These are phyloP conservation scores for Claviceps fusiformis DNA, from an alignment of 2,329 filamentous ascomycete genomes.

Conservation along the genomic window DNA sequence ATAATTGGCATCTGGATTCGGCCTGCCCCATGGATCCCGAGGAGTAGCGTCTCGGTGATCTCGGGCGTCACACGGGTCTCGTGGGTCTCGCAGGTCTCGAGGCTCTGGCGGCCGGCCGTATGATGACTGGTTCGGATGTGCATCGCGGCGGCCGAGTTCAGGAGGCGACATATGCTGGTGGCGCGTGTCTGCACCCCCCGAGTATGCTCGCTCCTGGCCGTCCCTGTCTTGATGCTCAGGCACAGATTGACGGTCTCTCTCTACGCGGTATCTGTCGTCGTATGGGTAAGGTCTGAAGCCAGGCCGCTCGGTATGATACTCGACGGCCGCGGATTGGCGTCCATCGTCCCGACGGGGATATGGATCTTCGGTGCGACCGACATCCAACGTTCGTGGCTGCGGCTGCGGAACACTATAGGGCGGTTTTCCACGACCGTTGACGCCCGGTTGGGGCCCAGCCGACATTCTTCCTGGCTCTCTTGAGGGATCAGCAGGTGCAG, in stretches of 20 bases:
- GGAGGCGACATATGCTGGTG: slow-evolving; percentile 25
- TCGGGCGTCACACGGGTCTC: slow-evolving; percentile 16
- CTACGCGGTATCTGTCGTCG: slow-evolving; percentile 40
- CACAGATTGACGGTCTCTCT: slow-evolving; percentile 33
- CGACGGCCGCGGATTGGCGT: slow-evolving; percentile 22
- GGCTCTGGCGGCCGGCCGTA: slow-evolving; percentile 29
- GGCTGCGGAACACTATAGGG: slow-evolving; percentile 26
- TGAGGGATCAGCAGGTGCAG: slow-evolving; percentile 30
- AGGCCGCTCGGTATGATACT: slow-evolving; percentile 40
- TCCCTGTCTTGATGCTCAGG: slow-evolving; percentile 30
- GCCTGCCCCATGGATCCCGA: slow-evolving; percentile 20
- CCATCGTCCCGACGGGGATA: slow-evolving; percentile 39
- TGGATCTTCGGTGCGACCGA: slow-evolving; percentile 27
- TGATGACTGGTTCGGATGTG: slow-evolving; percentile 30
- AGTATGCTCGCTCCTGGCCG: slow-evolving; percentile 33
- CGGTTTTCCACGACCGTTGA: slow-evolving; percentile 36
- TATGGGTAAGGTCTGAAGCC: slow-evolving; percentile 30
- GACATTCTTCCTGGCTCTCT: slow-evolving; percentile 25
- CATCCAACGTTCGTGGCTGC: slow-evolving; percentile 31
- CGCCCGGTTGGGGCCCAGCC: slow-evolving; percentile 30
- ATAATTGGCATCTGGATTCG: slow-evolving; percentile 17
- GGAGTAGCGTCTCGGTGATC: slow-evolving; percentile 20
- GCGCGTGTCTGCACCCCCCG: slow-evolving; percentile 29
- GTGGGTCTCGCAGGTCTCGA: slow-evolving; percentile 20
- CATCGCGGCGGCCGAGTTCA: slow-evolving; percentile 28